Evolutionary conservation across 2,329 filamentous ascomycete genomes (phyloP).

Genomic region (Chaetomium strumarium): DNA sequence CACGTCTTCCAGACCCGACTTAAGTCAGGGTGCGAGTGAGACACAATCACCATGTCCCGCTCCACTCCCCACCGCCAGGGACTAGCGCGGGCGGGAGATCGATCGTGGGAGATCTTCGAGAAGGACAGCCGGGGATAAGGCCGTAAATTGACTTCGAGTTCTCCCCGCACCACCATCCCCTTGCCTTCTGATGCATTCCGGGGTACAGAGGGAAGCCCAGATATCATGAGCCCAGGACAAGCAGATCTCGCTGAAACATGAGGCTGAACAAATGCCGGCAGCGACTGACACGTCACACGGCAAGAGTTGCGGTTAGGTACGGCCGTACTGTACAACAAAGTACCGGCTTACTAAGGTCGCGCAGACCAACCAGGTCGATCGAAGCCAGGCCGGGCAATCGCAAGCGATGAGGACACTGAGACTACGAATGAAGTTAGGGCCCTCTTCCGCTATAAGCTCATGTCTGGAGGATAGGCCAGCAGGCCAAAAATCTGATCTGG

Average conservation of each 20-base stretch:
- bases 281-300: not conserved
- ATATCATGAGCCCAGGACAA: not conserved
- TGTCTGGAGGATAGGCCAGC: conserved; percentile 30
- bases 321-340: conserved; percentile 10
- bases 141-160: conserved; percentile 7
- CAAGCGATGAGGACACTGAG: not conserved
- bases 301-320: not conserved
- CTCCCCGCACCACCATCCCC: not conserved
- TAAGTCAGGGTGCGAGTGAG: conserved; percentile 23
- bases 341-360: not conserved
- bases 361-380: conserved; percentile 1
- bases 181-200: not conserved
- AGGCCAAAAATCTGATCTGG: conserved; percentile 54
- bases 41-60: conserved; percentile 26
- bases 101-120: conserved; percentile 7
- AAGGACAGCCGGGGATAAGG: conserved; percentile 1
- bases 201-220: no score
- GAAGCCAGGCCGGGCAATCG: not conserved
- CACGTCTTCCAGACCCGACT: conserved; percentile 18
- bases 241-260: conserved; percentile 1
- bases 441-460: no score
- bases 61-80: not conserved
- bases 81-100: conserved; percentile 7
- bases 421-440: no score
- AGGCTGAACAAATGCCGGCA: conserved; percentile 1